Conservation (phyloP, 2,329 filamentous ascomycete genomes). For the Ilyonectria destructans region DNA sequence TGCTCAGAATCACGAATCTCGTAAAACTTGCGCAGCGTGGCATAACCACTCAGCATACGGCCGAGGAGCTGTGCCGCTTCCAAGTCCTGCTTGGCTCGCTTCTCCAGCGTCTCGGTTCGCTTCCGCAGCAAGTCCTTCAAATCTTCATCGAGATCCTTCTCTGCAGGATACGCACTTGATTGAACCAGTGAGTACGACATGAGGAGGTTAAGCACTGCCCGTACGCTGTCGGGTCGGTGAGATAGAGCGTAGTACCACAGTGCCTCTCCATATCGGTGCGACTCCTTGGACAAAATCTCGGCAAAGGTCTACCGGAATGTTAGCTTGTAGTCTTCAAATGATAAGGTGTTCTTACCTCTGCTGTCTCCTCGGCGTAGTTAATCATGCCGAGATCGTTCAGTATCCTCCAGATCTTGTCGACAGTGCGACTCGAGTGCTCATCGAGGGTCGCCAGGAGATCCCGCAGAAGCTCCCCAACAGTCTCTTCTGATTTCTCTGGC, state of each 20-base stretch:
- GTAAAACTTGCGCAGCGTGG: slow-evolving; percentile 91
- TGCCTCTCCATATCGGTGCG: slow-evolving; percentile 86
- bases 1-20: slow-evolving; percentile 79
- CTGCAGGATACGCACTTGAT: slow-evolving; percentile 84
- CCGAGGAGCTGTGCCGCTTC: slow-evolving; percentile 89
- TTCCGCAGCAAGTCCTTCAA: slow-evolving; percentile 80
- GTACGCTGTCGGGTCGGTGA: slow-evolving; percentile 84
- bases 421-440: slow-evolving; percentile 78
- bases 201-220: slow-evolving; percentile 87
- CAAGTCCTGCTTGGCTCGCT: slow-evolving; percentile 81
- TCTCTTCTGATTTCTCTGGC: slow-evolving; percentile 78
- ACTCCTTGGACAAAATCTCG: slow-evolving; percentile 80
- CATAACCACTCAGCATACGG: slow-evolving; percentile 91
- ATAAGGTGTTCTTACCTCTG: slow-evolving; percentile 75
- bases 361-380: slow-evolving; percentile 84
- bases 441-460: slow-evolving; percentile 75
- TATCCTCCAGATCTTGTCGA: slow-evolving; percentile 87
- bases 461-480: slow-evolving; percentile 80
- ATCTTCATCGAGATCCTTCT: slow-evolving; percentile 80
- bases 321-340: slow-evolving; percentile 37
- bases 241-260: slow-evolving; percentile 93
- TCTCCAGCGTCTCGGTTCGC: slow-evolving; percentile 80
- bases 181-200: slow-evolving; percentile 91
- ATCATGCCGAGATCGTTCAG: slow-evolving; percentile 85
- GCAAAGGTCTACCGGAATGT: slow-evolving; percentile 79